Percentiles rank a stretch among this genome's conserved stretches.
phyloP scores from a whole-genome alignment of 2,329 filamentous ascomycete genomes.

The Cladorrhinum sp. region DNA sequence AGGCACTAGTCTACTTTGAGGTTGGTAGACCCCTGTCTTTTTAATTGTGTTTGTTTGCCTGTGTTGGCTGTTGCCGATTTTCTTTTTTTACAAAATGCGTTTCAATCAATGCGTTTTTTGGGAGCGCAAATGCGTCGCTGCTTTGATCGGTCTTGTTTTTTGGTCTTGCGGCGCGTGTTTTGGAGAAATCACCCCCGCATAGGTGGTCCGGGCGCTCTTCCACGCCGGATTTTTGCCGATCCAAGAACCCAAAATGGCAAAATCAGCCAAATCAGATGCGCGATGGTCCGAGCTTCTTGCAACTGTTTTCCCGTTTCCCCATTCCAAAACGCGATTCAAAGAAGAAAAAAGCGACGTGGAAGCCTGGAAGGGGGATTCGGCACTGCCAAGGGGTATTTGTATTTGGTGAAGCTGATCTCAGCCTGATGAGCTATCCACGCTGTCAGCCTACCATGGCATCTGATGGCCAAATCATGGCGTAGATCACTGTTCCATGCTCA shows the following conservation, averaged over 20 bases:
- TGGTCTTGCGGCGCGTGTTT: conserved; percentile 18
- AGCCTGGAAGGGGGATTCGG: not conserved
- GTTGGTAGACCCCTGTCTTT: conserved; percentile 6
- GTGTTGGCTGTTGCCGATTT: not conserved
- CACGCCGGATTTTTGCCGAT: not conserved
- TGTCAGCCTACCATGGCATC: not conserved
- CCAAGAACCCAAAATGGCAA: not conserved
- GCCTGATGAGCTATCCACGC: not conserved
- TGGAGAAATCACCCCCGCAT: conserved; percentile 10
- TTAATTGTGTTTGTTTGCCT: conserved; percentile 8
- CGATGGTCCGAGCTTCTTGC: conserved; percentile 8
- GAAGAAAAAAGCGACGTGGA: not conserved
- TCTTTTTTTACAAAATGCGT: conserved; percentile 9
- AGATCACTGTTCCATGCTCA: too few species aligned
- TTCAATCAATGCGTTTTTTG: conserved; percentile 9
- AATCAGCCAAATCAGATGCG: conserved; percentile 3
- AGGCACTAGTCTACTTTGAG: conserved; percentile 27
- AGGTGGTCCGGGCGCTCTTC: conserved; percentile 3
- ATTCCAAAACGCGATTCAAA: not conserved
- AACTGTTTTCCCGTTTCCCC: conserved; percentile 1
- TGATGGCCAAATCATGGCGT: too few species aligned
- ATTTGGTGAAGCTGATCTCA: not conserved
- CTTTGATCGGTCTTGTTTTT: conserved; percentile 16
- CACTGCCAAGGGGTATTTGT: not conserved
- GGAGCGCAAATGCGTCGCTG: conserved; percentile 17